Conservation (phyloP, 2,329 filamentous ascomycete species). For the Claviceps sp. region DNA sequence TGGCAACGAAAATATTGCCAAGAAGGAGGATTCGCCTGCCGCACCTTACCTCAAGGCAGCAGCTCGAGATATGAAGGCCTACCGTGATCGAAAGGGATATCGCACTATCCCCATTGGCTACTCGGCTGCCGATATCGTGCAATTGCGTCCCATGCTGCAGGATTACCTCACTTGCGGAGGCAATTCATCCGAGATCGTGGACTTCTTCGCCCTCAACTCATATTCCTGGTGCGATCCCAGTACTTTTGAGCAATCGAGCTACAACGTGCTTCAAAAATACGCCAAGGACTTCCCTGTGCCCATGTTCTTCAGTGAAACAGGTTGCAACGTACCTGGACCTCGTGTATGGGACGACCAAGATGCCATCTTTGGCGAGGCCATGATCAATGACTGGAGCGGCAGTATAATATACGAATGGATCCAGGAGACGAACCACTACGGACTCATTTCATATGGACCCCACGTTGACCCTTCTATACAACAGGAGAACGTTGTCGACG, state of each 20-base stretch:
- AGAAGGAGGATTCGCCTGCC: conserved; percentile 41
- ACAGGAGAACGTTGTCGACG: conserved; percentile 45
- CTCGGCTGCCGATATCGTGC: conserved; percentile 71
- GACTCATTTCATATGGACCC: conserved; percentile 62
- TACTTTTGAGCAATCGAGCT: conserved; percentile 51
- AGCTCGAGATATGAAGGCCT: conserved; percentile 68
- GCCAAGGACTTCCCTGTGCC: conserved; percentile 64
- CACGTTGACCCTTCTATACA: conserved; percentile 36
- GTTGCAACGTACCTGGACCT: conserved; percentile 55
- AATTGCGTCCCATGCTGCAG: conserved; percentile 47
- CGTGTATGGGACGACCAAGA: conserved; percentile 58
- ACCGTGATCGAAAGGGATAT: conserved; percentile 62
- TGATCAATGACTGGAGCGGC: conserved; percentile 59
- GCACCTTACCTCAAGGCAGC: conserved; percentile 79
- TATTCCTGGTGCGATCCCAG: conserved; percentile 65
- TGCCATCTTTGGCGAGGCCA: conserved; percentile 61
- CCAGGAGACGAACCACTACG: conserved; percentile 70
- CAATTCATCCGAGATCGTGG: conserved; percentile 54
- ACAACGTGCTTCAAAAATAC: conserved; percentile 52
- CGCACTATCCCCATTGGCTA: conserved; percentile 77
- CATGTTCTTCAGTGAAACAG: conserved; percentile 82
- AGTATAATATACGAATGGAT: conserved; percentile 88
- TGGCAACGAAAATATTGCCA: conserved; percentile 75
- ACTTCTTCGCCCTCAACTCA: conserved; percentile 78
- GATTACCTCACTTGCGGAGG: conserved; percentile 67